These are phyloP conservation scores for Gossypium thurberi DNA, from an alignment of 345 rosid species.

Conservation along the genomic window DNA sequence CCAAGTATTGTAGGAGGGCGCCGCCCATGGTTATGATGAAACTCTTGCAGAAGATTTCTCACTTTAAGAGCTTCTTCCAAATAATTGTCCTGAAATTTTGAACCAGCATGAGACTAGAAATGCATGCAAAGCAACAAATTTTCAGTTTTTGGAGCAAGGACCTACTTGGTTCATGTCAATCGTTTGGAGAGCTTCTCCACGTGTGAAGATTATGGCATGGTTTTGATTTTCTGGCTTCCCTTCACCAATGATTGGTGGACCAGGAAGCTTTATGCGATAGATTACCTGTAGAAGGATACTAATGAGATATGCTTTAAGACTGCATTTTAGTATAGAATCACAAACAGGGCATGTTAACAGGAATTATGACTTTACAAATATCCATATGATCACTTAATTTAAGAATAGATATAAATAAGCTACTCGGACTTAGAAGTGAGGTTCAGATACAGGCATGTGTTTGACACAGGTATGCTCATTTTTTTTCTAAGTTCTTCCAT, in stretches of 20 bases:
- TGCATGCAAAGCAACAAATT: slow-evolving; percentile 2
- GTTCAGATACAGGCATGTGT: background rate
- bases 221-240: slow-evolving; percentile 99
- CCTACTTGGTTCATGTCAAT: slow-evolving; percentile 97
- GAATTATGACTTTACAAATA: background rate
- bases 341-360: background rate
- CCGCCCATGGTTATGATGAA: slow-evolving; percentile 60
- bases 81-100: slow-evolving; percentile 61
- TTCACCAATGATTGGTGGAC: slow-evolving; percentile 88
- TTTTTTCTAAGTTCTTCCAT: background rate
- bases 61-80: slow-evolving; percentile 94
- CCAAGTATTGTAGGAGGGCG: slow-evolving; percentile 87
- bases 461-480: background rate
- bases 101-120: slow-evolving; percentile 20
- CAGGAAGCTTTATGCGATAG: slow-evolving; percentile 91
- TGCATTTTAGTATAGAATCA: background rate
- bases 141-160: slow-evolving; percentile 14
- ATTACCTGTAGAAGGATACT: slow-evolving; percentile 46
- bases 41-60: slow-evolving; percentile 95
- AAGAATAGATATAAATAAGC: background rate
- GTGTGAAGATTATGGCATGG: slow-evolving; percentile 82
- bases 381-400: background rate
- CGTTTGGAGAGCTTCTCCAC: slow-evolving; percentile 94
- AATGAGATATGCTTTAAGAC: background rate
- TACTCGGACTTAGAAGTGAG: background rate